These are phyloP conservation scores for Gomphus bonarii DNA, from an alignment of 1,284 basidiomycete genomes.

Conservation along the genomic window DNA sequence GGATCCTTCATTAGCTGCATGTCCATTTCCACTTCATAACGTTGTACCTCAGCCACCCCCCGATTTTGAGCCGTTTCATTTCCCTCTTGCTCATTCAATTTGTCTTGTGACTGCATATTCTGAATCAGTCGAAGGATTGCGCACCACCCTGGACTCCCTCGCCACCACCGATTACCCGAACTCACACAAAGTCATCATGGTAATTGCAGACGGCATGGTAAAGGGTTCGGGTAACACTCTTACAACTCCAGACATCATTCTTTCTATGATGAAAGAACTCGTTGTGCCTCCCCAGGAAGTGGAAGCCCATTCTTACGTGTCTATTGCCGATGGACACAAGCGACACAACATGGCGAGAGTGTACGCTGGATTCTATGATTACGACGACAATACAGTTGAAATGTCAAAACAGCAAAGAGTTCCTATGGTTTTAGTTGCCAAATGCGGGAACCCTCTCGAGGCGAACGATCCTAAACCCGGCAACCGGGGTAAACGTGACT, in stretches of 20 bases:
- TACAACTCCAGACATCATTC: slow-evolving; percentile 89
- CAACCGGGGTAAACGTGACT: slow-evolving; percentile 97
- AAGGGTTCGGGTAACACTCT: slow-evolving; percentile 85
- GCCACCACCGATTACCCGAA: slow-evolving; percentile 99
- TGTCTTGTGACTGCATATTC: slow-evolving; percentile 98
- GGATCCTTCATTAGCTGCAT: slow-evolving; percentile 29
- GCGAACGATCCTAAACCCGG: slow-evolving; percentile 86
- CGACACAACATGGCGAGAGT: slow-evolving; percentile 99
- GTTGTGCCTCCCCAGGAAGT: slow-evolving; percentile 79
- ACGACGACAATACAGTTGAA: slow-evolving; percentile 90
- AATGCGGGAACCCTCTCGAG: slow-evolving; percentile 89
- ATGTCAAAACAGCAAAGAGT: slow-evolving; percentile 93
- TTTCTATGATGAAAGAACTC: slow-evolving; percentile 97
- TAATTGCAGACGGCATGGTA: slow-evolving; percentile 98
- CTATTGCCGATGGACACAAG: slow-evolving; percentile 98
- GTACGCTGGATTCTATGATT: slow-evolving; percentile 95
- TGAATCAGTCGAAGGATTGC: slow-evolving; percentile 91
- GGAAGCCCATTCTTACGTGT: slow-evolving; percentile 92
- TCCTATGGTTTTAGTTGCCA: slow-evolving; percentile 91
- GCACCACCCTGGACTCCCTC: slow-evolving; percentile 95
- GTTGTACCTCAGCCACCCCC: slow-evolving; percentile 88
- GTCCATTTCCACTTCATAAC: slow-evolving; percentile 87
- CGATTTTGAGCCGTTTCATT: slow-evolving; percentile 94
- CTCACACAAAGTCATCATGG: slow-evolving; percentile 91
- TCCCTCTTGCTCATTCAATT: slow-evolving; percentile 89